These are phyloP conservation scores for Gonapodya sp. DNA, from an alignment of 192 early-diverging fungal genomes.

Conservation along the genomic window DNA sequence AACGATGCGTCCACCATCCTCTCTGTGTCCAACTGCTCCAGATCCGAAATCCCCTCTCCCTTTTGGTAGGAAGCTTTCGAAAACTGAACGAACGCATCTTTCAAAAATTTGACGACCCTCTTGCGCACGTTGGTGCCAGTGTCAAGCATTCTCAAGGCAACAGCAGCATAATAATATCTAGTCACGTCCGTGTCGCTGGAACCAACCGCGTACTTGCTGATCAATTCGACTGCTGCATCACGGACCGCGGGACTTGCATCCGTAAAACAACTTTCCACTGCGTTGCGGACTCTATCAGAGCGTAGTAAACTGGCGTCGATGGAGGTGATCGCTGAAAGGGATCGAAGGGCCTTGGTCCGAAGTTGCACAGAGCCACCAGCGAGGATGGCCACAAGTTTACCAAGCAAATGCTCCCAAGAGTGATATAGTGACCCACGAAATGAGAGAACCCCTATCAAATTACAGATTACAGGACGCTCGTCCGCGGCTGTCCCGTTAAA, in stretches of 20 bases:
- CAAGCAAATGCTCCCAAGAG: not conserved
- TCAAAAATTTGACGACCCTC: slow-evolving; percentile 67
- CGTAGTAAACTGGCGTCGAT: not conserved
- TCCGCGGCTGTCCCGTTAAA: not conserved
- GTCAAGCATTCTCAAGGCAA: slow-evolving; percentile 75
- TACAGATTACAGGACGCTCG: not conserved
- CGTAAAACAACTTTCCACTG: not conserved
- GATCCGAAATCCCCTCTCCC: slow-evolving; percentile 1
- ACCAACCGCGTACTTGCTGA: slow-evolving; percentile 32
- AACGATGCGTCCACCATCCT: slow-evolving; percentile 23
- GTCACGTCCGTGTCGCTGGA: slow-evolving; percentile 44
- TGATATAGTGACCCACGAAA: not conserved
- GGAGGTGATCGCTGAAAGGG: not conserved
- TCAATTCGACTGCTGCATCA: not conserved
- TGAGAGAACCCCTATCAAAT: not conserved
- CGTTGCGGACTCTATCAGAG: not conserved
- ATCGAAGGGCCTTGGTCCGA: not conserved
- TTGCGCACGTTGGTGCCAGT: slow-evolving; percentile 81
- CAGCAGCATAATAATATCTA: slow-evolving; percentile 64
- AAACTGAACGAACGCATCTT: slow-evolving; percentile 54
- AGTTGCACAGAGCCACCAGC: not conserved
- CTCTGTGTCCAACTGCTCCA: not conserved
- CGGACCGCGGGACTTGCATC: not conserved
- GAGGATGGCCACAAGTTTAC: not conserved
- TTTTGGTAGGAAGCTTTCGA: not conserved